Base-by-base conservation (phyloP, 1,284 basidiomycete genomes). In the Moesziomyces sp. region DNA sequence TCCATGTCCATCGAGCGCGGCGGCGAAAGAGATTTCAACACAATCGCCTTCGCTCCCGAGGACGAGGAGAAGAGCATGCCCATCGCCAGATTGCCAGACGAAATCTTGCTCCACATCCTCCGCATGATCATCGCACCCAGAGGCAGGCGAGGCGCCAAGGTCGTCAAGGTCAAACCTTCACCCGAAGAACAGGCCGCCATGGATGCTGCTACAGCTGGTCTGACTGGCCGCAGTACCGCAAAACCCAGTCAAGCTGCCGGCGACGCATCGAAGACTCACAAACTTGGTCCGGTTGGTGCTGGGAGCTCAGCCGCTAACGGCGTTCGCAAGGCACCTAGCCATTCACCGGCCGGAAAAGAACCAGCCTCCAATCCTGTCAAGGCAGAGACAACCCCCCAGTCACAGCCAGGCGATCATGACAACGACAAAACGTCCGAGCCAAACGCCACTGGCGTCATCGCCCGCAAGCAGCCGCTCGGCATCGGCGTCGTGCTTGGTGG, bases 401-500 rank as follows among this genome's bases (percentile, higher is more conserved):
- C 46, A 49, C 58, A 66, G 10, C 44, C 52, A 42, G 11, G 45
- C 11, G 49, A 52, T 0, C 55, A 44, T 16, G 49, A 52, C 0
- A 59, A 47, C 16, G 55, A 62, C 7, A 67, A 60, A 38, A 34
- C 52, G 5, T 6, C 45, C 5, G 57, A 70, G 45, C 16, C 38
- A 18, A 53, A 23, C 46, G 38, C 45, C 16, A 35, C 65, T 53
- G 46, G 21, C 35, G 24, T 47, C 19, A 47, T 47, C 28, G 53
- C 49, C 26, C 63, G 62, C n/a, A 59, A 59, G 43, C 65, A 58
- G 47, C 61, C 61, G 6, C 56, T 67, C 28, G 60, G 62, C n/a
- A 77, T 76, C 28, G 78, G 68, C 54, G 67, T 81, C 26, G 75
- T 73, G 18, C 62, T 77, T 2, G 80, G 77, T 1, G 78, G 81